phyloP scores from a whole-genome alignment of 1,284 basidiomycete species.

The Chondrostereum purpureum region DNA sequence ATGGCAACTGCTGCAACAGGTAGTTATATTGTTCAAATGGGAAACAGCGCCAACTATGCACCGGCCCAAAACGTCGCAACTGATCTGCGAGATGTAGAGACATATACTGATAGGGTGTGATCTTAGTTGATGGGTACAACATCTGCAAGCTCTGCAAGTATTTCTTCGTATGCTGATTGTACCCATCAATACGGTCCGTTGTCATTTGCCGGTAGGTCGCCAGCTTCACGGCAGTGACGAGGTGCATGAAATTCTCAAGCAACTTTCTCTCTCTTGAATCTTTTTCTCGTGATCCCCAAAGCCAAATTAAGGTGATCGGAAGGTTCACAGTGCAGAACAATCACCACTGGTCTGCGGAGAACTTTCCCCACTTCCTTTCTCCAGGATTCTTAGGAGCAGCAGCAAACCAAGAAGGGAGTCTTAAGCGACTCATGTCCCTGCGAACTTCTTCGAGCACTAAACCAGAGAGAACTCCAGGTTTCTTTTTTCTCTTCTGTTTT shows the following conservation, averaged over 20 bases:
- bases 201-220: conserved; percentile 19
- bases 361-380: conserved; percentile 22
- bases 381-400: conserved; percentile 24
- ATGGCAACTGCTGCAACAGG: too few species aligned
- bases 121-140: conserved; percentile 22
- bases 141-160: conserved; percentile 23
- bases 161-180: conserved; percentile 20
- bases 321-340: conserved; percentile 23
- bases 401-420: conserved; percentile 24
- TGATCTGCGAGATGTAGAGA: neutral
- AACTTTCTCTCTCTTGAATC: conserved; percentile 16
- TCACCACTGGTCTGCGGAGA: conserved; percentile 33
- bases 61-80: neutral
- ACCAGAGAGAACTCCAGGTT: too few species aligned
- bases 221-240: conserved; percentile 27
- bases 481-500: too few species aligned
- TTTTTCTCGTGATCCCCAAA: conserved; percentile 24
- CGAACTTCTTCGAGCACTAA: too few species aligned
- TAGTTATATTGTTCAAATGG: too few species aligned
- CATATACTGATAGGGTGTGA: conserved; percentile 20
- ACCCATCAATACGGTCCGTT: conserved; percentile 14
- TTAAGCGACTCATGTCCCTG: conserved; percentile 20
- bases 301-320: conserved; percentile 24
- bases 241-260: conserved; percentile 31
- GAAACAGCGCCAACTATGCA: neutral